These are phyloP conservation scores for Arthrobotrys pseudoclavata DNA, from an alignment of 2,329 filamentous ascomycete genomes.

Conservation along the genomic window DNA sequence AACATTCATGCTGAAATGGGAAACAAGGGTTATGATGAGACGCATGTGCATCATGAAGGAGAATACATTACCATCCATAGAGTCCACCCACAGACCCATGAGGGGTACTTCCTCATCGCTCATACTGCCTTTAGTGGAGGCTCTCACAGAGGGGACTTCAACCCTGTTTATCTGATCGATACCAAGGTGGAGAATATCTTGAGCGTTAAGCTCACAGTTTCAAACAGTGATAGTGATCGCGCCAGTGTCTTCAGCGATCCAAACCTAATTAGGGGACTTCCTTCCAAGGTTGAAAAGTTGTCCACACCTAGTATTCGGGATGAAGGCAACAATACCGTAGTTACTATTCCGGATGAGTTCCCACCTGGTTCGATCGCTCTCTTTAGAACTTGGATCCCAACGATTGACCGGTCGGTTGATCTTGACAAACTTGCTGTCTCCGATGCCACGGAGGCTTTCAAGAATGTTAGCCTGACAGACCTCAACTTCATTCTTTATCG, in stretches of 20 bases:
- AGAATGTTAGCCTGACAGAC: slow-evolving; percentile 80
- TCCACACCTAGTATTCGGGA: slow-evolving; percentile 81
- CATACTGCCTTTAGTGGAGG: slow-evolving; percentile 96
- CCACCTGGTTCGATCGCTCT: slow-evolving; percentile 94
- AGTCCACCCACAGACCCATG: slow-evolving; percentile 90
- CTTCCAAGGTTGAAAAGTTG: slow-evolving; percentile 72
- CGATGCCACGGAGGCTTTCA: slow-evolving; percentile 83
- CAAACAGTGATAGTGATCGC: slow-evolving; percentile 79
- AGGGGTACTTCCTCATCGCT: slow-evolving; percentile 94
- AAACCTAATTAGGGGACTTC: slow-evolving; percentile 81
- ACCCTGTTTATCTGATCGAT: slow-evolving; percentile 82
- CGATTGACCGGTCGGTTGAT: slow-evolving; percentile 68
- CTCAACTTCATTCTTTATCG: slow-evolving; percentile 93
- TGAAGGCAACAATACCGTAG: slow-evolving; percentile 80
- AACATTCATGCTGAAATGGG: slow-evolving; percentile 96
- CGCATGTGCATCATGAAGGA: slow-evolving; percentile 94
- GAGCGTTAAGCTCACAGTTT: slow-evolving; percentile 92
- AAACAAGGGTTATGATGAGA: slow-evolving; percentile 92
- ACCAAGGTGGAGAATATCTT: slow-evolving; percentile 89
- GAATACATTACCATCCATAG: slow-evolving; percentile 97
- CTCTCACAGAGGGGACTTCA: slow-evolving; percentile 83
- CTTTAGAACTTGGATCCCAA: slow-evolving; percentile 95
- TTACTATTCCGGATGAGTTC: slow-evolving; percentile 85
- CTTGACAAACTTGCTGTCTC: slow-evolving; percentile 88
- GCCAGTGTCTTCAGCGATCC: slow-evolving; percentile 77